These are phyloP conservation scores for Corymbia maculata DNA, from an alignment of 345 rosid species.

Conservation along the genomic window DNA sequence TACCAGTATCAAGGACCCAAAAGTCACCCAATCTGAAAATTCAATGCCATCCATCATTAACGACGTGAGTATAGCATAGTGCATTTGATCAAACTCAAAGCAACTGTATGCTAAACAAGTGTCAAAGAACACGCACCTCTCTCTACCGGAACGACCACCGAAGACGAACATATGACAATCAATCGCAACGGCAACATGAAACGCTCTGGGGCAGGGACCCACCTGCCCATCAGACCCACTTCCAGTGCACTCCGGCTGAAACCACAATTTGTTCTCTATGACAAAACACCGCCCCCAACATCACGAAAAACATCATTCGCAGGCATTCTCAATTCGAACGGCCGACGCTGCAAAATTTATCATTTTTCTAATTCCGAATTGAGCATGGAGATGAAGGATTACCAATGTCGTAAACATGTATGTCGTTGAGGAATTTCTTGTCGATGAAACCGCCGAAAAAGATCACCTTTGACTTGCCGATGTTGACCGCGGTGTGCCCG, in stretches of 20 bases:
- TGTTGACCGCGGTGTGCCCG: slow-evolving; percentile 74
- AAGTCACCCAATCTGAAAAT: slow-evolving; percentile 85
- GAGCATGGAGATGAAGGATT: background rate
- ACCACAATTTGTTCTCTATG: slow-evolving; percentile 83
- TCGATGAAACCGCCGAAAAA: slow-evolving; percentile 85
- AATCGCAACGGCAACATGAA: slow-evolving; percentile 87
- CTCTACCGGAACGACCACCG: slow-evolving; percentile 81
- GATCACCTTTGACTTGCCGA: slow-evolving; percentile 77
- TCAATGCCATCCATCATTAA: background rate
- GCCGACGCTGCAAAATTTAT: background rate
- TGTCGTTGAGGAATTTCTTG: slow-evolving; percentile 68
- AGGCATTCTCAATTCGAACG: background rate
- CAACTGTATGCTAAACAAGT: background rate
- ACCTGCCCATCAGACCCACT: slow-evolving; percentile 77
- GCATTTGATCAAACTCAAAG: background rate
- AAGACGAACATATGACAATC: slow-evolving; percentile 95
- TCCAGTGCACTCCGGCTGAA: slow-evolving; percentile 84
- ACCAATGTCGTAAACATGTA: slow-evolving; percentile 76
- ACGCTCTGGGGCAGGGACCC: slow-evolving; percentile 84
- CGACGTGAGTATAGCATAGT: background rate
- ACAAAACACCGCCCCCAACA: background rate
- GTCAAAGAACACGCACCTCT: slow-evolving; percentile 34
- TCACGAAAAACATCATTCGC: background rate
- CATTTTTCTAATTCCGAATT: background rate
- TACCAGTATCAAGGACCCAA: slow-evolving; percentile 98